These are phyloP conservation scores for Quercus cerris DNA, from an alignment of 306 rosid species.

Conservation along the genomic window DNA sequence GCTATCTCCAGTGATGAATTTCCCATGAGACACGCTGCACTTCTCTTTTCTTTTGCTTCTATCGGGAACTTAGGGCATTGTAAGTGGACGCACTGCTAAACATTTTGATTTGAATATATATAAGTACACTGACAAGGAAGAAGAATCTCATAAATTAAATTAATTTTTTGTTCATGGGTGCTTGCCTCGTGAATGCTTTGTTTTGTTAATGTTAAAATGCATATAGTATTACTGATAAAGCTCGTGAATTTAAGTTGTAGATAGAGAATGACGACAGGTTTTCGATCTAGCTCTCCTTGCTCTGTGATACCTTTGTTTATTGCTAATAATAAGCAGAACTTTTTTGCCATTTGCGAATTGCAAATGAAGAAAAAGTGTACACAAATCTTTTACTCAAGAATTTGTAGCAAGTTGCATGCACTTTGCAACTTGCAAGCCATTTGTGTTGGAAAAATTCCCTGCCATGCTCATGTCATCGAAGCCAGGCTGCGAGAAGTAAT, in stretches of 20 bases:
- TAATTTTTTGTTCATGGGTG: background rate
- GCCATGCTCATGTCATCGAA: too few species aligned
- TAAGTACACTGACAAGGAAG: background rate
- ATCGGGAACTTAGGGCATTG: constrained; percentile 54
- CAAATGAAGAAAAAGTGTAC: too few species aligned
- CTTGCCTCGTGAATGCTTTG: constrained; percentile 25
- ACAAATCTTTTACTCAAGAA: too few species aligned
- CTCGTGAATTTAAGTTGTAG: constrained; percentile 48
- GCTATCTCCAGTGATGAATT: constrained; percentile 33
- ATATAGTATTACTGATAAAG: constrained; percentile 18
- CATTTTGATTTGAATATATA: background rate
- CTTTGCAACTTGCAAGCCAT: too few species aligned
- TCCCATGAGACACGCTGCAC: constrained; percentile 19
- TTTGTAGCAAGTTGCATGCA: too few species aligned
- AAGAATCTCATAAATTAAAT: background rate
- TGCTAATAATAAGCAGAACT: too few species aligned
- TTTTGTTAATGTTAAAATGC: constrained; percentile 2
- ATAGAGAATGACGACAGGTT: constrained; percentile 14
- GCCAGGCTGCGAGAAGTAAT: too few species aligned
- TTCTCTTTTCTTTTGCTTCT: constrained; percentile 23
- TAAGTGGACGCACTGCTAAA: constrained; percentile 37
- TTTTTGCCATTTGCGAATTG: too few species aligned
- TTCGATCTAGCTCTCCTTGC: background rate
- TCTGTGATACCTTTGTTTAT: background rate
- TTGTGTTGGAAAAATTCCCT: too few species aligned